These are phyloP conservation scores for Lophium mytilinum DNA, from an alignment of 495 filamentous ascomycete species.

Conservation along the genomic window DNA sequence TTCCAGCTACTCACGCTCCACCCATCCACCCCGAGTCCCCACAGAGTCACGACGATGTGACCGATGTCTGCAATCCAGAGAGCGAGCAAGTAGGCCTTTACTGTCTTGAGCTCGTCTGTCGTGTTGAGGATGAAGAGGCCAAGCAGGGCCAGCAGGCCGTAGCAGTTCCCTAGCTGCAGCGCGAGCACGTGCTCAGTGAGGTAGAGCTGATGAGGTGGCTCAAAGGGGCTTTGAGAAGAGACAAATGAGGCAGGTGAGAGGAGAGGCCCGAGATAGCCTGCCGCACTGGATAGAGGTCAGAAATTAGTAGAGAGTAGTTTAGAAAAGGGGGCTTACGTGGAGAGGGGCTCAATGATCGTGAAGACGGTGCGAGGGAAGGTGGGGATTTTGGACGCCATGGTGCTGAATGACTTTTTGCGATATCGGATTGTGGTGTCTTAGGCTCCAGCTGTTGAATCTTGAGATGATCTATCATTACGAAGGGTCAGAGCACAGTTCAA, in stretches of 20 bases:
- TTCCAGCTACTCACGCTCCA: constrained; percentile 58
- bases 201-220: constrained; percentile 25
- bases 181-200: constrained; percentile 45
- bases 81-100: constrained; percentile 59
- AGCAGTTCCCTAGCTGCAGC: constrained; percentile 60
- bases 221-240: constrained; percentile 40
- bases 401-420: no score
- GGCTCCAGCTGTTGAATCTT: no score
- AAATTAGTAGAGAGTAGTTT: constrained; percentile 3
- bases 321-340: constrained; percentile 44
- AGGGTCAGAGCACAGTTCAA: no score
- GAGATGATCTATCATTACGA: no score
- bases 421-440: no score
- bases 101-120: constrained; percentile 55
- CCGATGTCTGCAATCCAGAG: constrained; percentile 60
- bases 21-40: constrained; percentile 47
- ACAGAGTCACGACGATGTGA: constrained; percentile 56
- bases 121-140: constrained; percentile 52
- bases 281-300: constrained; percentile 36
- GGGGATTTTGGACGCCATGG: constrained; percentile 10
- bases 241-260: constrained; percentile 52
- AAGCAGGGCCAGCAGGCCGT: constrained; percentile 55
- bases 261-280: constrained; percentile 49
- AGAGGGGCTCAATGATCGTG: constrained; percentile 59
- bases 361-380: constrained; percentile 36